Base-by-base conservation (phyloP, 441 rosid genomes). In the Syzygium syzygioides region DNA sequence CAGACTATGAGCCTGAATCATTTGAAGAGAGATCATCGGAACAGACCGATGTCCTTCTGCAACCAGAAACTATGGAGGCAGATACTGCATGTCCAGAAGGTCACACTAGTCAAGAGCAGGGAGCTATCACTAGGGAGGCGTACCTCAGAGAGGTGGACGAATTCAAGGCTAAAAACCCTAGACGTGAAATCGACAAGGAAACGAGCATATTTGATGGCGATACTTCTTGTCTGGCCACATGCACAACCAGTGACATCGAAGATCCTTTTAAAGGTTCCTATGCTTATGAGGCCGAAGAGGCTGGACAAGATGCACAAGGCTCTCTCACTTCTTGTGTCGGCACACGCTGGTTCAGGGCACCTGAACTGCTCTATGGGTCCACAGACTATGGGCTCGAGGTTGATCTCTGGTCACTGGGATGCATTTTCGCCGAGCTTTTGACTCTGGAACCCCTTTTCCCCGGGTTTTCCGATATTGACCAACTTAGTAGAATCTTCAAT, bases 281-380 rank as follows among this genome's bases (percentile, higher is more conserved):
- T 88, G 90, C 92, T 62, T 95, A 92, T 14, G 98, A 95, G 89
- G 94, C 91, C 54, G 98, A 95, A 79, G 98, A 93, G 88, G 95
- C 80, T 14, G 94, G 85, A 48, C 93, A 92, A 85, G 94, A 88
- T 64, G 86, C 88, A 85, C 91, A 87, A 20, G 97, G 96, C 86
- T 92, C 93, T 20, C 93, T 98, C 92, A 98, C 99, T 45, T 95
- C 98, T 28, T 95, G 98, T 86, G 98, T 96, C 53, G 99, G 99
- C 71, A 98, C 99, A 41, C 95, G 99, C 34, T 96, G 99, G 99
- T 98, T 97, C 93, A 95, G 96, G 90, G 94, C 98, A 32, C 98
- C 99, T 12, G 99, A 98, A 90, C 96, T 97, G 32, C 98, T 97
- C 45, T 95, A 95, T 86, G 99, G 99, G 84, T 98, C 98, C 86